These are phyloP conservation scores for Xerocomellus amylosporus DNA, from an alignment of 768 basidiomycete genomes.

Conservation along the genomic window DNA sequence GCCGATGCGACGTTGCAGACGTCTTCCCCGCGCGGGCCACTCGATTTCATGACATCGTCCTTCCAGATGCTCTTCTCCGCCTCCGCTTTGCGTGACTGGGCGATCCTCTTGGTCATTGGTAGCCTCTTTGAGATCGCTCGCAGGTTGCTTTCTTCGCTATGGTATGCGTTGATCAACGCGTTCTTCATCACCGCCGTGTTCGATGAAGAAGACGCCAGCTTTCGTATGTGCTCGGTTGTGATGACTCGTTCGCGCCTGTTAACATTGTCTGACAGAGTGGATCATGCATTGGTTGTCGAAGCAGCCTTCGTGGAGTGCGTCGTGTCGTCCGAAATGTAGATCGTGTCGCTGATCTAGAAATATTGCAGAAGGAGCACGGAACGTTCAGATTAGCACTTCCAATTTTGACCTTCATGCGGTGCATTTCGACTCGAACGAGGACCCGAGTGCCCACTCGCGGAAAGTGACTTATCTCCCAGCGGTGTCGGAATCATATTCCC, in stretches of 20 bases:
- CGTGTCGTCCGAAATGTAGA: background rate
- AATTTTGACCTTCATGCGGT: constrained; percentile 34
- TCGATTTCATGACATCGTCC: constrained; percentile 35
- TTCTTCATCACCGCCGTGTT: constrained; percentile 65
- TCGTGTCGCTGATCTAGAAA: background rate
- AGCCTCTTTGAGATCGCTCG: constrained; percentile 58
- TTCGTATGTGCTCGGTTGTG: constrained; percentile 38
- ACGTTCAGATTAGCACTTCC: constrained; percentile 49
- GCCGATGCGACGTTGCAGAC: constrained; percentile 15
- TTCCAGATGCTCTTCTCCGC: constrained; percentile 49
- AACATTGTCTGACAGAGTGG: constrained; percentile 48
- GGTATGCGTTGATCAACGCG: constrained; percentile 43
- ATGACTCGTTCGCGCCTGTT: background rate
- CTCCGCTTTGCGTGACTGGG: constrained; percentile 59
- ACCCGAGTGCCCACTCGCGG: constrained; percentile 21
- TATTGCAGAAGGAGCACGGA: constrained; percentile 39
- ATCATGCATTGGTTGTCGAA: constrained; percentile 67
- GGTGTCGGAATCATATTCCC: constrained; percentile 31
- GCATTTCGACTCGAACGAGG: constrained; percentile 19
- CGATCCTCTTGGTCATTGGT: constrained; percentile 61
- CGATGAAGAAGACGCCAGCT: constrained; percentile 55
- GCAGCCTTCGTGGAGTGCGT: constrained; percentile 58
- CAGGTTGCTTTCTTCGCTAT: constrained; percentile 42
- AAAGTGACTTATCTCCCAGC: constrained; percentile 36
- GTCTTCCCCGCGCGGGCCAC: constrained; percentile 14